phyloP scores from a whole-genome alignment of 305 asterid genomes.

The Fraxinus xanthoxyloides region DNA sequence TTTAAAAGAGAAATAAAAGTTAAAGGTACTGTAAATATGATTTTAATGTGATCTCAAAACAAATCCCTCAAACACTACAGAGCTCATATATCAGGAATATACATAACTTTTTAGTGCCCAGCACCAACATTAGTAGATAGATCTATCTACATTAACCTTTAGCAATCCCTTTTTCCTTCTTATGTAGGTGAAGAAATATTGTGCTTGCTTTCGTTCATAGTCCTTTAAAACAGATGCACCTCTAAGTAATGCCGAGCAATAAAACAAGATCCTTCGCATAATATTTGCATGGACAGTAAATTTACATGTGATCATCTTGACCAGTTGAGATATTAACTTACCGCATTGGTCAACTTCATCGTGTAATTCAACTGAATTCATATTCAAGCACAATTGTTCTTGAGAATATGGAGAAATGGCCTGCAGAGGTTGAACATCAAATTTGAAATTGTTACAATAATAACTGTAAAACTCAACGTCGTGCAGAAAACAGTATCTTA shows the following conservation, averaged over 20 bases:
- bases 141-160: not conserved
- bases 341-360: slow-evolving; percentile 36
- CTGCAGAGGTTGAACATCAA: slow-evolving; percentile 37
- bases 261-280: slow-evolving; percentile 2
- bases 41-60: slow-evolving; percentile 6
- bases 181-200: not conserved
- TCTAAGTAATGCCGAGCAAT: not conserved
- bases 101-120: not conserved
- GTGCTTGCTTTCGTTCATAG: not conserved
- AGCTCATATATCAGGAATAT: slow-evolving; percentile 7
- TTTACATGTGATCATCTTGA: not conserved
- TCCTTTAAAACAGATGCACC: not conserved
- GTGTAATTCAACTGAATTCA: slow-evolving; percentile 46
- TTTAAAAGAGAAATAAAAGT: not conserved
- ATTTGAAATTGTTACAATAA: slow-evolving; percentile 7
- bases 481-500: slow-evolving; percentile 29
- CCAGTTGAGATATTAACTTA: slow-evolving; percentile 41
- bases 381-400: slow-evolving; percentile 49
- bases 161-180: not conserved
- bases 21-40: not conserved
- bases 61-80: slow-evolving; percentile 1
- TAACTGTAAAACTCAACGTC: slow-evolving; percentile 14
- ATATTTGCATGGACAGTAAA: not conserved
- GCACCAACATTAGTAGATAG: slow-evolving; percentile 10
- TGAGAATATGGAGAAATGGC: slow-evolving; percentile 71